Percentiles rank a stretch among this genome's conserved stretches.
These are phyloP conservation scores for Fomitiporia mediterranea DNA, from an alignment of 1,284 basidiomycete species.

Conservation along the genomic window DNA sequence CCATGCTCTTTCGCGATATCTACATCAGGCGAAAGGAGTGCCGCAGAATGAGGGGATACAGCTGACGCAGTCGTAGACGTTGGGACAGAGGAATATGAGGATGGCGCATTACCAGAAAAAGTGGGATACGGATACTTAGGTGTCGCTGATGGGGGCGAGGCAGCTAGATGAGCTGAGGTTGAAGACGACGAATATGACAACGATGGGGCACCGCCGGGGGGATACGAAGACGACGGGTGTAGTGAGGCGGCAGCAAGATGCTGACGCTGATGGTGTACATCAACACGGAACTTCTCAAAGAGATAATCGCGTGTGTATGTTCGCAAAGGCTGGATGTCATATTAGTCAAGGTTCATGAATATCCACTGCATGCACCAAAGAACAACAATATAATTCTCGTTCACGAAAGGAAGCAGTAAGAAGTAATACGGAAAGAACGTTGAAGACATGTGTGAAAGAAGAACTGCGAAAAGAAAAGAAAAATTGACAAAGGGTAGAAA, in stretches of 20 bases:
- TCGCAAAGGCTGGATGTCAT: slow-evolving; percentile 58
- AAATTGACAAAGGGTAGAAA: slow-evolving; percentile 18
- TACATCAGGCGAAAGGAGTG: neutral
- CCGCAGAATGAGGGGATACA: neutral
- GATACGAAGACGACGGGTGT: neutral
- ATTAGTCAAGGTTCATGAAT: slow-evolving; percentile 14
- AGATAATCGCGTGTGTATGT: slow-evolving; percentile 79
- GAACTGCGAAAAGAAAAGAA: slow-evolving; percentile 17
- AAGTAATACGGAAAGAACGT: neutral
- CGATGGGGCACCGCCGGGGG: neutral
- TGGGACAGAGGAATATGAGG: neutral
- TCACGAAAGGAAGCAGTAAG: neutral
- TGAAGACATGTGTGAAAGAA: neutral
- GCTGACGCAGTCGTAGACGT: neutral
- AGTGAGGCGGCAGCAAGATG: slow-evolving; percentile 1
- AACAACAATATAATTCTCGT: slow-evolving; percentile 15
- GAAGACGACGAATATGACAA: slow-evolving; percentile 39
- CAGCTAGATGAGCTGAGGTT: slow-evolving; percentile 35
- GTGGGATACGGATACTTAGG: neutral
- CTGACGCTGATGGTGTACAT: slow-evolving; percentile 49
- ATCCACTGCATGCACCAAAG: slow-evolving; percentile 21
- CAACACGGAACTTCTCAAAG: slow-evolving; percentile 68
- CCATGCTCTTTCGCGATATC: neutral
- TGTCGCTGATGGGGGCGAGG: neutral
- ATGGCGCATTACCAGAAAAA: neutral